phyloP scores from a whole-genome alignment of 2,329 filamentous ascomycete genomes.

The Beauveria medogensis region DNA sequence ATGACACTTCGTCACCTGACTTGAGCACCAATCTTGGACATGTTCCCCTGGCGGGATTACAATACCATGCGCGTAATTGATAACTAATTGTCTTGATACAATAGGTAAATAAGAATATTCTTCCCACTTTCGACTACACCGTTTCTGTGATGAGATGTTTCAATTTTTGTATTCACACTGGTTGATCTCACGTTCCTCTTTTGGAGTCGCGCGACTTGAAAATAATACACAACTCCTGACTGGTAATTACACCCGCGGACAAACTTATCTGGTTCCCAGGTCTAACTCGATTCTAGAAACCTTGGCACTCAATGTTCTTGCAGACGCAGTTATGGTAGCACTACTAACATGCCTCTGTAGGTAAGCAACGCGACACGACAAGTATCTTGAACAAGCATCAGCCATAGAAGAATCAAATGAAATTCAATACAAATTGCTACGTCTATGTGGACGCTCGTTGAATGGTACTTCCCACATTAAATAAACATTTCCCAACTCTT shows the following conservation, averaged over 20 bases:
- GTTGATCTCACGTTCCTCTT: constrained; percentile 39
- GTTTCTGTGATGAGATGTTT: constrained; percentile 38
- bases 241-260: constrained; percentile 28
- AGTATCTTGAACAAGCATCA: not conserved
- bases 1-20: constrained; percentile 61
- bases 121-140: constrained; percentile 14
- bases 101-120: constrained; percentile 27
- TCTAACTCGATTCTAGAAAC: not conserved
- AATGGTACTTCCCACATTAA: not conserved
- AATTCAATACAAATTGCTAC: constrained; percentile 8
- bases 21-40: constrained; percentile 14
- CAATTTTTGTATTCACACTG: constrained; percentile 49
- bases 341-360: constrained; percentile 1
- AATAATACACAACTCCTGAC: constrained; percentile 46
- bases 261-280: not conserved
- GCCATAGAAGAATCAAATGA: not conserved
- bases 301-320: not conserved
- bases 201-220: constrained; percentile 39
- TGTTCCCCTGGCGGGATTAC: not conserved
- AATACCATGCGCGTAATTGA: constrained; percentile 1
- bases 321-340: not conserved
- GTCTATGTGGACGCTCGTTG: not conserved
- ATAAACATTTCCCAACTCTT: not conserved
- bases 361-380: not conserved
- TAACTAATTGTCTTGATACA: constrained; percentile 24